Percentiles rank a stretch among this genome's conserved stretches.
These are phyloP conservation scores for Umbilicus rupestris DNA, from an alignment of 164 flowering plant genomes.

Conservation along the genomic window DNA sequence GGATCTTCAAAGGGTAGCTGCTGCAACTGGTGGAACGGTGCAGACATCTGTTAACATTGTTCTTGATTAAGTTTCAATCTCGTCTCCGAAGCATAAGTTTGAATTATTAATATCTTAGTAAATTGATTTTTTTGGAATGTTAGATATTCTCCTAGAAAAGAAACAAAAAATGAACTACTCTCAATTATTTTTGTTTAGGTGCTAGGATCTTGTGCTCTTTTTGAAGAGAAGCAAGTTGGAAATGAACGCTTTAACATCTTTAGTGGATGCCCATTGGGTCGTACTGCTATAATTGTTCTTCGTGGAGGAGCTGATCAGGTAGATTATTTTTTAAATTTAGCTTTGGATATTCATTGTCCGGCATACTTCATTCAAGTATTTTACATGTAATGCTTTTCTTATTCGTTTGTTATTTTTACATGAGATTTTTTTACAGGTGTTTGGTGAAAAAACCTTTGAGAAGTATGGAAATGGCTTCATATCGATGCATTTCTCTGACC, in stretches of 20 bases:
- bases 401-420: conserved; percentile 1
- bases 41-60: conserved; percentile 93
- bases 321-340: background rate
- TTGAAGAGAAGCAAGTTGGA: conserved; percentile 97
- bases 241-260: conserved; percentile 94
- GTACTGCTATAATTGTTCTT: conserved; percentile 92
- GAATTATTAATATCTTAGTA: background rate
- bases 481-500: conserved; percentile 91
- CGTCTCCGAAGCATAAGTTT: background rate
- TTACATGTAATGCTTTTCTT: background rate
- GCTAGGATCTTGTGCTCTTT: conserved; percentile 88
- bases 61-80: conserved; percentile 63
- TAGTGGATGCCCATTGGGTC: conserved; percentile 90
- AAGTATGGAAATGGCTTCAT: conserved; percentile 82
- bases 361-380: background rate
- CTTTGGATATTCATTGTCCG: background rate
- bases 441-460: conserved; percentile 84
- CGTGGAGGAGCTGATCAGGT: conserved; percentile 99
- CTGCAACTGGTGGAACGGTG: conserved; percentile 95
- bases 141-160: background rate
- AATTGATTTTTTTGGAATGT: background rate
- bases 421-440: too few species aligned
- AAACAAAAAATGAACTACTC: background rate
- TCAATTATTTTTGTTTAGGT: conserved; percentile 34
- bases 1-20: conserved; percentile 87